Conservation (phyloP, 768 basidiomycete genomes). For the Tylopilus vinaceipallidus region DNA sequence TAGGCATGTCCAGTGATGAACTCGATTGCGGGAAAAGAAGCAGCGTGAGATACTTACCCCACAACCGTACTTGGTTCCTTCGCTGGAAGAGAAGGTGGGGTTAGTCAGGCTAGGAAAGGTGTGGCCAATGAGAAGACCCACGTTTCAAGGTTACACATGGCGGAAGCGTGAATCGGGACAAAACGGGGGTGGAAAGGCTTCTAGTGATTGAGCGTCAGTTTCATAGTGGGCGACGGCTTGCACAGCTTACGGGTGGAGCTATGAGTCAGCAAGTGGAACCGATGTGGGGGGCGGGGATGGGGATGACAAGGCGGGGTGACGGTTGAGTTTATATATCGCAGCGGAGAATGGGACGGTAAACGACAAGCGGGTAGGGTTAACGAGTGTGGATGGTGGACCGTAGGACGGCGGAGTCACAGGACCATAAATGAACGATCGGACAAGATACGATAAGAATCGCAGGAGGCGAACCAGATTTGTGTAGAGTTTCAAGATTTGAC, state of each 20-base stretch:
- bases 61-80: conserved; percentile 74
- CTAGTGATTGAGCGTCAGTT: conserved; percentile 2
- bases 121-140: conserved; percentile 30
- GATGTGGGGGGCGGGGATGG: conserved; percentile 11
- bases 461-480: conserved; percentile 9
- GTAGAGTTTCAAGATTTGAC: conserved; percentile 23
- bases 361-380: conserved; percentile 15
- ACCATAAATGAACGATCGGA: conserved; percentile 32
- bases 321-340: conserved; percentile 34
- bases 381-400: conserved; percentile 12
- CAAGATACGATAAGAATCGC: conserved; percentile 30
- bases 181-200: conserved; percentile 9
- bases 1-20: conserved; percentile 21
- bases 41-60: conserved; percentile 42
- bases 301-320: conserved; percentile 11
- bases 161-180: conserved; percentile 9
- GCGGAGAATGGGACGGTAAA: conserved; percentile 9
- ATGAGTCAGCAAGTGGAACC: conserved; percentile 8
- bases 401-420: conserved; percentile 26
- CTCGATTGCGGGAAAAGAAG: not conserved
- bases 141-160: conserved; percentile 61
- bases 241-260: conserved; percentile 19
- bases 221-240: not conserved
- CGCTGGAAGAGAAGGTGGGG: conserved; percentile 43
- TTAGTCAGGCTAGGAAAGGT: conserved; percentile 21